These are phyloP conservation scores for Diplogelasinospora grovesii DNA, from an alignment of 495 filamentous ascomycete genomes.

Conservation along the genomic window DNA sequence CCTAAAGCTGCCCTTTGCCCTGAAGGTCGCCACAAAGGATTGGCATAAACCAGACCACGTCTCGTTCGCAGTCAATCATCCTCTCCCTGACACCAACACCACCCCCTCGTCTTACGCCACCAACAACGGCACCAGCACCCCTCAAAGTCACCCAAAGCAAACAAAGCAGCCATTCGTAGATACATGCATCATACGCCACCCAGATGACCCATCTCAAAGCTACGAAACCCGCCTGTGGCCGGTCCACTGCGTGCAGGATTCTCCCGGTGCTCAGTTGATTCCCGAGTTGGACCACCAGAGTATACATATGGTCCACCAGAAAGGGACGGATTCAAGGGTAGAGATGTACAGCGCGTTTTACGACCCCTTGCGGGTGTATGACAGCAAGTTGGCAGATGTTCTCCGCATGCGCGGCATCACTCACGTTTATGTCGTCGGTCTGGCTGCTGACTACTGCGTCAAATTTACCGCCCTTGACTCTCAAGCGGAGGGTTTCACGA, in stretches of 20 bases:
- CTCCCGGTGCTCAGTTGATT: slow-evolving; percentile 65
- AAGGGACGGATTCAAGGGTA: slow-evolving; percentile 63
- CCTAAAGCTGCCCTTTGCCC: slow-evolving; percentile 61
- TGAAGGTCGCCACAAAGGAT: slow-evolving; percentile 81
- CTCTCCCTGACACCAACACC: too few relatives aligned
- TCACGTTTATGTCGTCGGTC: slow-evolving; percentile 73
- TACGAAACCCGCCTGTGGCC: slow-evolving; percentile 78
- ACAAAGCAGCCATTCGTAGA: slow-evolving; percentile 60
- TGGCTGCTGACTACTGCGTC: slow-evolving; percentile 90
- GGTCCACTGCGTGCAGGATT: slow-evolving; percentile 74
- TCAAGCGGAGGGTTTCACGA: slow-evolving; percentile 64
- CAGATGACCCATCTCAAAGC: slow-evolving; percentile 53
- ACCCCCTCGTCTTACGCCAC: too few relatives aligned
- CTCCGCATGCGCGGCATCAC: slow-evolving; percentile 56
- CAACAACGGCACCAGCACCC: too few relatives aligned
- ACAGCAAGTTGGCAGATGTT: slow-evolving; percentile 50
- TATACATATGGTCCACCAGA: slow-evolving; percentile 62
- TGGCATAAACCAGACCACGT: slow-evolving; percentile 81
- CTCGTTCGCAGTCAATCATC: slow-evolving; percentile 82
- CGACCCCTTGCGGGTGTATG: slow-evolving; percentile 59
- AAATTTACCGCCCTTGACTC: slow-evolving; percentile 73
- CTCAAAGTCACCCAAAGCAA: too few relatives aligned
- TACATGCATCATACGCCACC: slow-evolving; percentile 59
- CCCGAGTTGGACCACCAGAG: slow-evolving; percentile 58
- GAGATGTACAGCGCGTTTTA: slow-evolving; percentile 94